These are phyloP conservation scores for Heritiera fomes DNA, from an alignment of 345 rosid species.

Conservation along the genomic window DNA sequence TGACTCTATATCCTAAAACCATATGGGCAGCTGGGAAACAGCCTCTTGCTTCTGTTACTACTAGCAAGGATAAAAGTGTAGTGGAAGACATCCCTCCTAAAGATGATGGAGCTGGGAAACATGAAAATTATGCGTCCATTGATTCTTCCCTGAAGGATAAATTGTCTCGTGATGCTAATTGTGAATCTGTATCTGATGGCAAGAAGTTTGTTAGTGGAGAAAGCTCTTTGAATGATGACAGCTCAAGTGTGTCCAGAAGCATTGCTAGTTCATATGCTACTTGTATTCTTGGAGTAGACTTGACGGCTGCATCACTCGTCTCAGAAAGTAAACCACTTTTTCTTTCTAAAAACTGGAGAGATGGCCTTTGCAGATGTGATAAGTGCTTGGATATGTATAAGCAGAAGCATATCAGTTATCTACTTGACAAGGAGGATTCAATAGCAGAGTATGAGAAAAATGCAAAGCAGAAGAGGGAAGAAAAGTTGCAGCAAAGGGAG, in stretches of 20 bases:
- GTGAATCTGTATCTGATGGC: constrained; percentile 26
- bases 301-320: not conserved
- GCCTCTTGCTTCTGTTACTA: constrained; percentile 28
- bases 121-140: constrained; percentile 35
- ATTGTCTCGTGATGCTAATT: constrained; percentile 19
- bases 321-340: constrained; percentile 61
- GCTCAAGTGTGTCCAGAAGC: constrained; percentile 4
- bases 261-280: constrained; percentile 21
- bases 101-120: constrained; percentile 39
- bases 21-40: constrained; percentile 51
- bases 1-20: constrained; percentile 59
- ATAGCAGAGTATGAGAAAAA: constrained; percentile 82
- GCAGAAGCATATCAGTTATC: constrained; percentile 55
- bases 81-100: constrained; percentile 37
- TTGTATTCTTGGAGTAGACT: constrained; percentile 50
- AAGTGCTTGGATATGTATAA: constrained; percentile 66
- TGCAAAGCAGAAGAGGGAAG: constrained; percentile 85
- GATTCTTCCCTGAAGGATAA: constrained; percentile 25
- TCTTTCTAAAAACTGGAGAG: constrained; percentile 86
- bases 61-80: constrained; percentile 53
- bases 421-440: constrained; percentile 78
- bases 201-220: constrained; percentile 37
- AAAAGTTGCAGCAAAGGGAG: constrained; percentile 80
- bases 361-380: constrained; percentile 66
- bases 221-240: constrained; percentile 43